A percentile compares a stretch with the other conserved stretches of the same genome.
phyloP scores from a whole-genome alignment of 164 flowering plant species.

The Vitis labrusca region DNA sequence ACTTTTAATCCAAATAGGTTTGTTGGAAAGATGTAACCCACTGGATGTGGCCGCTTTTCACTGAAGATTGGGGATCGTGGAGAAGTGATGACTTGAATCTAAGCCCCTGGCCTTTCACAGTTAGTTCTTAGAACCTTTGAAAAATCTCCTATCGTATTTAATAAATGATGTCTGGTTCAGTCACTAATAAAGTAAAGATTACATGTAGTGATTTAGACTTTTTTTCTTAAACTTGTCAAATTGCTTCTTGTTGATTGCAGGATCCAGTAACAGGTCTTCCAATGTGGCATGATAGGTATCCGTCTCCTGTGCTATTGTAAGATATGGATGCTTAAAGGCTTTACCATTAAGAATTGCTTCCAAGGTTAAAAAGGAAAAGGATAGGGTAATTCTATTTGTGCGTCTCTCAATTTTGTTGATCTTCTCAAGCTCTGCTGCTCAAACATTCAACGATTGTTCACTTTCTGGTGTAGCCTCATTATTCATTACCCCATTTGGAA shows the following conservation, averaged over 20 bases:
- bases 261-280: slow-evolving; percentile 96
- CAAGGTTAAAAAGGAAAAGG: neutral
- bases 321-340: slow-evolving; percentile 17
- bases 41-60: slow-evolving; percentile 99
- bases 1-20: slow-evolving; percentile 40
- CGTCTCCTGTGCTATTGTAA: slow-evolving; percentile 78
- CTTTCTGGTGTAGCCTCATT: neutral
- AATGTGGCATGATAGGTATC: slow-evolving; percentile 59
- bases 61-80: slow-evolving; percentile 88
- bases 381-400: neutral
- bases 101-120: slow-evolving; percentile 78
- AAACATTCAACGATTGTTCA: neutral
- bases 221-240: neutral
- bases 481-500: neutral
- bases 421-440: neutral
- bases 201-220: neutral
- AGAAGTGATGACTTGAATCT: slow-evolving; percentile 61
- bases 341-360: neutral
- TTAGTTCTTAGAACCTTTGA: slow-evolving; percentile 23
- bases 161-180: neutral
- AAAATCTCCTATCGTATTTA: neutral
- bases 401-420: neutral
- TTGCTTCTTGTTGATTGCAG: slow-evolving; percentile 38
- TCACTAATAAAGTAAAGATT: too few species aligned
- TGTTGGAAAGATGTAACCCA: slow-evolving; percentile 89